Evolutionary conservation across 2,329 filamentous ascomycete genomes (phyloP), one percentile per base, ranked within the genome.

Genomic region (Aspergillus neoniger): DNA sequence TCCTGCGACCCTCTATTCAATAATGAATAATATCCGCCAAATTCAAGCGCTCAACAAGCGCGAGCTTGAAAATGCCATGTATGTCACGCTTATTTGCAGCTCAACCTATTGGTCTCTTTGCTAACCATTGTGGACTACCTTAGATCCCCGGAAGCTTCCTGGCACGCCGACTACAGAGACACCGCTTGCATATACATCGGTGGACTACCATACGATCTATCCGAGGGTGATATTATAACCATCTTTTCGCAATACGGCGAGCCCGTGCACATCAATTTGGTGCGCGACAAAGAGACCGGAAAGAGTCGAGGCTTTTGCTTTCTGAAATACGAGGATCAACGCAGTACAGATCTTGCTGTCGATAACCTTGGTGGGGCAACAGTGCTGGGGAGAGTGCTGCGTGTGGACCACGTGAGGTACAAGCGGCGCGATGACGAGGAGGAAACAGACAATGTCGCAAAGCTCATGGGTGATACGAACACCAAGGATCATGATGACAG

Each of bases 211-310:
- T 96, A 91, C 78, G 91, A 96, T 71, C 85, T 99, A 43, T 92
- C 92, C 52, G 95, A 99, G 80, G 96, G 96, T 77, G 95, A 99
- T 77, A 85, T 99, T 64, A 87, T 98, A 67, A 93, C 93, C 10
- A 96, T 99, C 62, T 99, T 98, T 81, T 96, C 92, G 6, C 95
- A 99, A 76, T 99, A 89, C 73, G 95, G 95, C 69, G 94, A 98
- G 74, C 96, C 96, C 2, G 91, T 93, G 3, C 96, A 94, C 78
- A 84, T 99, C 61, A 96, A 97, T 70, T 86, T 99, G 12, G 88
- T 90, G 51, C 91, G 95, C 71, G 95, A 99, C 82, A 95, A 95
- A 74, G 96, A 98, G 74, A 96, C 93, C 0, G 95, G 95, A 63
- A 97, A 96, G 78, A 96, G 91, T 63, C 90, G 90, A 67, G 95